Evolutionary conservation across 1,139 yeast genomes (phyloP).

Genomic region (Scheffersomyces titani): DNA sequence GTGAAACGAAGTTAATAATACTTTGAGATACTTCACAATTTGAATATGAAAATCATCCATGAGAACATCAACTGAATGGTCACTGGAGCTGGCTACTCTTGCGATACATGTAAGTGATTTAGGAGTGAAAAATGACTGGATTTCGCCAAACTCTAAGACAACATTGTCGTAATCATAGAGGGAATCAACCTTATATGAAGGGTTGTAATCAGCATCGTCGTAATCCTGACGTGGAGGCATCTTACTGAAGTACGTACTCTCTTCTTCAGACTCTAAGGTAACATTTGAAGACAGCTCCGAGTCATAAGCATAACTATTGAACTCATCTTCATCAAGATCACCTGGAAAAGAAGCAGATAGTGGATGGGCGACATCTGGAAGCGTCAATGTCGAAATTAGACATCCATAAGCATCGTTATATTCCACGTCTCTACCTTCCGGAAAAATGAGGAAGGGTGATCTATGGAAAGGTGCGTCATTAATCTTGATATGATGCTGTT

Average conservation of each 20-base stretch:
- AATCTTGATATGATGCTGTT: slow-evolving; percentile 62
- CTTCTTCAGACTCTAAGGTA: slow-evolving; percentile 9
- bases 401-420: slow-evolving; percentile 53
- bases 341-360: slow-evolving; percentile 19
- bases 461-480: slow-evolving; percentile 88
- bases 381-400: slow-evolving; percentile 60
- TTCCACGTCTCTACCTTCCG: slow-evolving; percentile 39
- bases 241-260: neutral
- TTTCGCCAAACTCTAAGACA: slow-evolving; percentile 52
- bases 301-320: neutral
- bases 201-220: slow-evolving; percentile 45
- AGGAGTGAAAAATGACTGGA: slow-evolving; percentile 42
- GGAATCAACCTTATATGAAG: slow-evolving; percentile 42
- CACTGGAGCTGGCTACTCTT: slow-evolving; percentile 30
- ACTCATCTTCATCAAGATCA: neutral
- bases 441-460: slow-evolving; percentile 65
- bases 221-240: slow-evolving; percentile 39
- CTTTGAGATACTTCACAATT: slow-evolving; percentile 48
- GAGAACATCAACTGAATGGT: slow-evolving; percentile 44
- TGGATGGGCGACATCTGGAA: slow-evolving; percentile 70
- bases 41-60: slow-evolving; percentile 68
- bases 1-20: slow-evolving; percentile 35
- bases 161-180: slow-evolving; percentile 55
- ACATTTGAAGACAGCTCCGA: neutral
- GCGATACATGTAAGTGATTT: slow-evolving; percentile 30